Conservation (phyloP, 768 basidiomycete species). For the Trametes punicea region DNA sequence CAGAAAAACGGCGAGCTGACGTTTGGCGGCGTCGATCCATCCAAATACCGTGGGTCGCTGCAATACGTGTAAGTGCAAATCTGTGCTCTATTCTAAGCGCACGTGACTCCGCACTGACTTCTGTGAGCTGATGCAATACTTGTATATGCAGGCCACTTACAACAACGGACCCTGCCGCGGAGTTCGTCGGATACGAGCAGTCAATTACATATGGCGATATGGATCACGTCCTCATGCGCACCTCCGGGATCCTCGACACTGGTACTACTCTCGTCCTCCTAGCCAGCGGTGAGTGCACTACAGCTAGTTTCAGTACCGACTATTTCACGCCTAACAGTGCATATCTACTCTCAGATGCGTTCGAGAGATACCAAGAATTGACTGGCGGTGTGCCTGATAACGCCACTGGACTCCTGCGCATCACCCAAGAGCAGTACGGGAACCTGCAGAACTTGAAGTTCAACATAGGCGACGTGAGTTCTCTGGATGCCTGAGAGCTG, state of each 20-base stretch:
- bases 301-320: no score
- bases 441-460: slow-evolving; percentile 24
- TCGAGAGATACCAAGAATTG: slow-evolving; percentile 24
- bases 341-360: slow-evolving; percentile 27
- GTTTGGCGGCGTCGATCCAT: slow-evolving; percentile 17
- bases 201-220: slow-evolving; percentile 25
- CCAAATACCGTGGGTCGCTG: slow-evolving; percentile 25
- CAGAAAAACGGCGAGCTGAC: slow-evolving; percentile 21
- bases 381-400: slow-evolving; percentile 31
- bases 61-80: slow-evolving; percentile 25
- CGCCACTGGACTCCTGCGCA: slow-evolving; percentile 21
- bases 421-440: slow-evolving; percentile 28
- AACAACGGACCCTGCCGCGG: slow-evolving; percentile 17
- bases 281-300: slow-evolving; percentile 26
- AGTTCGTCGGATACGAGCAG: slow-evolving; percentile 32
- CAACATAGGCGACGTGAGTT: slow-evolving; percentile 13
- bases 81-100: neutral
- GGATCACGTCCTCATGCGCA: no score
- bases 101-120: no score
- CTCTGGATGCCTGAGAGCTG: neutral
- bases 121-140: no score
- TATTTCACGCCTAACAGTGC: no score
- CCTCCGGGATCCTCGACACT: slow-evolving; percentile 34
- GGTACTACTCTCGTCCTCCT: slow-evolving; percentile 36
- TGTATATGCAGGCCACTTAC: slow-evolving; percentile 25